Evolutionary conservation across 192 early-diverging fungal species (phyloP), one percentile per base, ranked within the genome.

Genomic region (Coemansia pectinata): DNA sequence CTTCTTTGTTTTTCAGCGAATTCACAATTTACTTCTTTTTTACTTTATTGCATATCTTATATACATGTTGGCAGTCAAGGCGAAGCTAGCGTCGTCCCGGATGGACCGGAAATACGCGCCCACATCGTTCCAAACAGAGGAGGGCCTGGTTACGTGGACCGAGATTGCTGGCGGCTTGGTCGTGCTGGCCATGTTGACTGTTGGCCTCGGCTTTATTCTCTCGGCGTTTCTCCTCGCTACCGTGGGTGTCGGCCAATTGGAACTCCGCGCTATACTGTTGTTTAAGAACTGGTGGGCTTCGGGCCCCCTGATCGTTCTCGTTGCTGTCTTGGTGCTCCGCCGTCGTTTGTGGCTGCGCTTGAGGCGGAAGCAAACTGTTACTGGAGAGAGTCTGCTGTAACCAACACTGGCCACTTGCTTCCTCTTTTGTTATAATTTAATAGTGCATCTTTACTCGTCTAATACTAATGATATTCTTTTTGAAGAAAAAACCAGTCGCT

Each of bases 191-290:
- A 53, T 81, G 29, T 62, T 81, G 36, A 63, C 65, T 19, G 52
- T 50, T 9, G 66, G 79, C 1, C 60, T 76, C 52, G 71, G 63
- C 21, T 73, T 76, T 59, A 72, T 73, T 50, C 33, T 66, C 12
- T 71, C 68, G 31, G 65, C 79, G 12, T 81, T 81, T 68, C 50
- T 81, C 15, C 53, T 81, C 33, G 79, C 79, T 3, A 81, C 74
- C 4, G 47, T 81, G 57, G 68, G 79, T 1, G 64, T 81, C 25
- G 79, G 79, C 2, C 79, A 81, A 67, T 64, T 81, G 65, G 79
- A 81, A 44, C 70, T 81, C 38, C 79, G 79, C 3, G 65, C 69
- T 9, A 65, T 81, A 38, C 33, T 81, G 4, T 42, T 81, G 65
- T 55, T 81, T 21, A 50, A 66, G 58, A 70, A 65, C 64, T 70